A percentile compares a stretch with the other conserved stretches of the same genome.
Conservation (phyloP, 1,139 yeast species). For the Sugiyamaella japonica region DNA sequence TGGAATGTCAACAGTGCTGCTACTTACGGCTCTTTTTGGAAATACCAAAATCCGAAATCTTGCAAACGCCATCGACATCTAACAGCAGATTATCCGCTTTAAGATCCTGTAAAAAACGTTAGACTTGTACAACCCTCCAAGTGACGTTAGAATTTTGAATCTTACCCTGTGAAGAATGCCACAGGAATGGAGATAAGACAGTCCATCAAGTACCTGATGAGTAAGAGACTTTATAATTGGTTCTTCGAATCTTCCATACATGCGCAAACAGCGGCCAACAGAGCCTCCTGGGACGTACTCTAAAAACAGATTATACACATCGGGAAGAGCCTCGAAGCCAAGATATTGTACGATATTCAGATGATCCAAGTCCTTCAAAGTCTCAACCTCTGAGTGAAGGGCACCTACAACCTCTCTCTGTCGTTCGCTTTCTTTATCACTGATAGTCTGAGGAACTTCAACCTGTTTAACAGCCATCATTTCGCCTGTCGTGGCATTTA, state of each 20-base stretch:
- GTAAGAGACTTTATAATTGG: conserved; percentile 70
- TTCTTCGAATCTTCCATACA: conserved; percentile 86
- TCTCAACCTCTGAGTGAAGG: conserved; percentile 85
- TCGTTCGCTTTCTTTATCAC: conserved; percentile 46
- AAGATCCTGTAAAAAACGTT: conserved; percentile 52
- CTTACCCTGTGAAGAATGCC: conserved; percentile 78
- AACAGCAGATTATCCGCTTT: conserved; percentile 90
- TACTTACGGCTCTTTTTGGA: conserved; percentile 67
- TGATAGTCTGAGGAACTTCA: conserved; percentile 56
- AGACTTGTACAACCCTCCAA: not conserved
- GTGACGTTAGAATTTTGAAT: not conserved
- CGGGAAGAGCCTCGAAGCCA: conserved; percentile 80
- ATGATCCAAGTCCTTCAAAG: conserved; percentile 92
- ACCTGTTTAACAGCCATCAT: conserved; percentile 99
- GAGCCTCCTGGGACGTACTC: conserved; percentile 99
- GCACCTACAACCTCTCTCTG: conserved; percentile 74
- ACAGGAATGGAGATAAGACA: conserved; percentile 78
- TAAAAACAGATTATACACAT: conserved; percentile 77
- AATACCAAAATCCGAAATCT: conserved; percentile 96
- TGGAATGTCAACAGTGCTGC: not conserved
- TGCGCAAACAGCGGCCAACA: conserved; percentile 79
- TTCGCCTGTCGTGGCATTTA: conserved; percentile 95
- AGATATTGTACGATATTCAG: conserved; percentile 91
- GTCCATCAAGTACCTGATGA: conserved; percentile 76
- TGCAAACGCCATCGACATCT: conserved; percentile 91